These are phyloP conservation scores for Penicillium cataractarum DNA, from an alignment of 495 filamentous ascomycete genomes.

Conservation along the genomic window DNA sequence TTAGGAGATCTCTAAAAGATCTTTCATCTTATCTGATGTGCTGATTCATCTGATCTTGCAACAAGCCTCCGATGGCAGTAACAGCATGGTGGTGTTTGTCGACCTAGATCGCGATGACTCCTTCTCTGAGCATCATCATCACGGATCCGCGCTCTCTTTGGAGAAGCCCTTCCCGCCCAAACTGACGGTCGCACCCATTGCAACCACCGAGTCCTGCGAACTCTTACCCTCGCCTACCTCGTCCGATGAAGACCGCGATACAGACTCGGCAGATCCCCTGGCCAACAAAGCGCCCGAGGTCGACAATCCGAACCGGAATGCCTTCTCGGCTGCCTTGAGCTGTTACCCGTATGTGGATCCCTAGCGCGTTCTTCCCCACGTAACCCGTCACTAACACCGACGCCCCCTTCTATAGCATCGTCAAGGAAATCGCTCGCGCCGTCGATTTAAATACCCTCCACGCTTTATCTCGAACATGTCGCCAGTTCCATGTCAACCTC, in stretches of 20 bases:
- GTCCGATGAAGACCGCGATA: slow-evolving; percentile 34
- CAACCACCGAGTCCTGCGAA: slow-evolving; percentile 14
- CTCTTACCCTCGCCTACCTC: slow-evolving; percentile 17
- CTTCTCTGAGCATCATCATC: slow-evolving; percentile 27
- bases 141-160: slow-evolving; percentile 18
- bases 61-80: slow-evolving; percentile 31
- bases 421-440: slow-evolving; percentile 69
- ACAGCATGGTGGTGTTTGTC: slow-evolving; percentile 53
- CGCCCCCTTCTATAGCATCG: slow-evolving; percentile 52
- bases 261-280: not conserved
- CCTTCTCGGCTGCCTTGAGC: slow-evolving; percentile 75
- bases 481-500: slow-evolving; percentile 73
- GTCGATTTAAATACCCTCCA: slow-evolving; percentile 87
- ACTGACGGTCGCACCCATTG: slow-evolving; percentile 26
- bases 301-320: slow-evolving; percentile 64
- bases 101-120: slow-evolving; percentile 44
- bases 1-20: not conserved
- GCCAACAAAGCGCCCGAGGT: not conserved
- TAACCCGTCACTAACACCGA: slow-evolving; percentile 16
- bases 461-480: slow-evolving; percentile 76
- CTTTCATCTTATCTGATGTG: slow-evolving; percentile 33
- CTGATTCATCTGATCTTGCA: slow-evolving; percentile 16
- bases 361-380: slow-evolving; percentile 12
- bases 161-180: slow-evolving; percentile 33
- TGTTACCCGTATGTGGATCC: slow-evolving; percentile 79